Base-by-base conservation (phyloP, 345 rosid genomes). In the Luvunga scandens region DNA sequence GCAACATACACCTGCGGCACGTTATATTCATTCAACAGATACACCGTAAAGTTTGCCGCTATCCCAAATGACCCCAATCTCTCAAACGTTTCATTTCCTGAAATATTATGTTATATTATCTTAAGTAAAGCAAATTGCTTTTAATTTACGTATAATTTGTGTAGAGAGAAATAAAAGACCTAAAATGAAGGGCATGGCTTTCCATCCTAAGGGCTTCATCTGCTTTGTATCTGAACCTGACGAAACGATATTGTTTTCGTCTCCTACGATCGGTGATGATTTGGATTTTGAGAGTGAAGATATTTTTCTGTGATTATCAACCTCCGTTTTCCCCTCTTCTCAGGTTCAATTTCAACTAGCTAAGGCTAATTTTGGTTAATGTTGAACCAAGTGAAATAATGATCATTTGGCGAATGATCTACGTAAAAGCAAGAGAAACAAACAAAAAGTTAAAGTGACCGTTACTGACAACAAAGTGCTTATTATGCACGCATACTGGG, bases 121-220 rank as follows among this genome's bases (percentile, higher is more conserved):
- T 45, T 13, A 45, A 45, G 4, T 45, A 45, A 45, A 45, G 5
- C 50, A 12, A 5, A 45, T 13, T 45, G 50, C 50, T 13, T 45
- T 45, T 45, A 45, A 14, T 13, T 5, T 12, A 45, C 16, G 50
- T 45, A 45, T 45, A 45, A 13, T 12, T 45, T 45, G 50, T 12
- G 50, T 3, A 45, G 1, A 45, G 50, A 45, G 16, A 45, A 45
- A 45, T 45, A 45, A 12, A 45, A 39, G 50, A 92, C 96, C 97
- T 87, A 94, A 73, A 60, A 92, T 88, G 75, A 75, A 91, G 39
- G 97, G 91, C 90, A 94, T 92, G 81, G 92, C 86, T 87, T 75
- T 92, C 97, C 98, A 94, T 84, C 94, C 98, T 4, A 88, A 89
- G 34, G 91, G 66, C 16, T 62, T 62, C 66, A 13, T 62, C 19